Evolutionary conservation across 306 rosid genomes (phyloP), one percentile per base, ranked within the genome.

Genomic region (Lotus japonicus): DNA sequence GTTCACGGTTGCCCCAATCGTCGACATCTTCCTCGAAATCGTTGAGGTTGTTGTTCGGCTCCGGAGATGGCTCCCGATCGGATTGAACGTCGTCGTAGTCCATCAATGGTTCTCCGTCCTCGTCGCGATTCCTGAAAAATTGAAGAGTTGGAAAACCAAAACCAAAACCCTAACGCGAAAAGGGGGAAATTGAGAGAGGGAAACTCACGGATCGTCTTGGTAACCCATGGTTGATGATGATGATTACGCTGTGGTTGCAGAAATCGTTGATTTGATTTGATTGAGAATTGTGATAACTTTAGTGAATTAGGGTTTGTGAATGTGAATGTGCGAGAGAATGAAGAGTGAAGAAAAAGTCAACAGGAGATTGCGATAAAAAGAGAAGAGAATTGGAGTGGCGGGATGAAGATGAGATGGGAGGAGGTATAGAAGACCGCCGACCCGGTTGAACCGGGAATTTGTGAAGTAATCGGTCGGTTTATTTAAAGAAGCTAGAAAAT

Each of bases 81-180:
- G 96, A 87, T 45, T 77, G 92, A 26, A 87, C 11, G 16, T 84
- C 95, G 55, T 95, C 91, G 68, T 69, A 89, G 81, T 95, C 86
- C 97, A 95, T 95, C 88, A 95, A 81, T 0, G 96, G 84, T 72
- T 95, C 99, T 1, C 99, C 97, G 12, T 95, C 96, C 77, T 95
- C 99, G 14, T 95, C 97, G 11, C 96, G 95, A 60, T 79, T 87
- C 96, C 97, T 95, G 62, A 51, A 58, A 75, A 58, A 17, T 0
- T 9, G 55, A 50, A 21, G 3, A 21, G n/a, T n/a, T 21, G 2
- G 26, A 21, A 21, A 71, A 39, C 0, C 15, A 16, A 45, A 45
- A 46, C 18, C 59, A 61, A 75, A 45, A 77, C 62, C 72, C 76
- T 63, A 63, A 77, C 77, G 75, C 16, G 56, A 36, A 21, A 15